phyloP scores from a whole-genome alignment of 2,329 filamentous ascomycete species.

The Ilyonectria robusta region DNA sequence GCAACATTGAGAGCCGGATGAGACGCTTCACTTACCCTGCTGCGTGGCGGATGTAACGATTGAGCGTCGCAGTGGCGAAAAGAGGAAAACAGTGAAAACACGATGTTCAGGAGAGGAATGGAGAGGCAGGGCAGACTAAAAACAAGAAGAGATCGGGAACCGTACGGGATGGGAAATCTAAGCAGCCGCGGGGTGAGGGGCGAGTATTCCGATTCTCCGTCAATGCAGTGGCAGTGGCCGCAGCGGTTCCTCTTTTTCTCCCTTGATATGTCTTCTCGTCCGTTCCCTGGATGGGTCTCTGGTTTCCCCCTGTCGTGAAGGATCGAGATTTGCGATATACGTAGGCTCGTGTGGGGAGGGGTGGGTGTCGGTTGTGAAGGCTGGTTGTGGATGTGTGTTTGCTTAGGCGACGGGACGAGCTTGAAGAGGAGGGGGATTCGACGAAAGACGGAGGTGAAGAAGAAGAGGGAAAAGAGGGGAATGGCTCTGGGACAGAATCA shows the following conservation, averaged over 20 bases:
- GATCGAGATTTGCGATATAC: not conserved
- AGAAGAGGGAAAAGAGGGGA: slow-evolving; percentile 3
- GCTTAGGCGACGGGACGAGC: not conserved
- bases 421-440: not conserved
- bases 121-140: not conserved
- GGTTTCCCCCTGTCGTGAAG: not conserved
- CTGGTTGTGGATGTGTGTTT: not conserved
- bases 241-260: not conserved
- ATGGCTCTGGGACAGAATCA: not conserved
- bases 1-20: not conserved
- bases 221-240: not conserved
- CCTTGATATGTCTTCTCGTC: not conserved
- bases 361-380: not conserved
- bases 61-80: slow-evolving; percentile 6
- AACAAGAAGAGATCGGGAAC: not conserved
- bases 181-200: not conserved
- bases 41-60: slow-evolving; percentile 19
- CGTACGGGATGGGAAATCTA: not conserved
- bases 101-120: not conserved
- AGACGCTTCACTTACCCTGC: slow-evolving; percentile 18
- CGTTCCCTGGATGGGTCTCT: not conserved
- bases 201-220: not conserved
- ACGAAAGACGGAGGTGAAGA: not conserved
- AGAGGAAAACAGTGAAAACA: not conserved
- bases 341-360: not conserved